Evolutionary conservation across 2,329 filamentous ascomycete species (phyloP).

Genomic region (Aspergillus chevalieri): DNA sequence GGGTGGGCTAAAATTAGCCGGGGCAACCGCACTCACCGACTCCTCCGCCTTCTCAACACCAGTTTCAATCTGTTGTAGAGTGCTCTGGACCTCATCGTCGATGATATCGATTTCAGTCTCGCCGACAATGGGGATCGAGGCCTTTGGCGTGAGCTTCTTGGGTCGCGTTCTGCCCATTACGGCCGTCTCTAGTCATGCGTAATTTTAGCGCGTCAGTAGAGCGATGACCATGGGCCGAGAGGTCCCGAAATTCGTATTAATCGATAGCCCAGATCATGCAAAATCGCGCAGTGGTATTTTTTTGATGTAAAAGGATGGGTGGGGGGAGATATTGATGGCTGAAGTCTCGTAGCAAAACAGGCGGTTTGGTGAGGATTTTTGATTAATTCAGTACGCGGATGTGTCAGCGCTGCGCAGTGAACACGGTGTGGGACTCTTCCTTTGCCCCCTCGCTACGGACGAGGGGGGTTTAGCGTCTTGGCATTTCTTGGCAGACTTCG

Average conservation of each 20-base stretch:
- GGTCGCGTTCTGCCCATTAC: constrained; percentile 45
- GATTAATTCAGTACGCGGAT: constrained; percentile 18
- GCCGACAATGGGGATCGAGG: constrained; percentile 75
- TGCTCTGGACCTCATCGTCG: constrained; percentile 78
- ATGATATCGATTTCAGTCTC: constrained; percentile 87
- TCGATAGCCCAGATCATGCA: constrained; percentile 55
- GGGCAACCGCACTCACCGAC: constrained; percentile 65
- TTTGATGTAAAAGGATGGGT: constrained; percentile 49
- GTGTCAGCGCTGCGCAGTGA: constrained; percentile 42
- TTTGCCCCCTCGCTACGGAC: constrained; percentile 28
- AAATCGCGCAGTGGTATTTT: constrained; percentile 48
- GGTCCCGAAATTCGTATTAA: constrained; percentile 59
- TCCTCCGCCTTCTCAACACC: constrained; percentile 97
- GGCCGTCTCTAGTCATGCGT: constrained; percentile 39
- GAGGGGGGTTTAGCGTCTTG: not conserved
- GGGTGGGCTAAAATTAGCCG: constrained; percentile 27
- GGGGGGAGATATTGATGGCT: constrained; percentile 38
- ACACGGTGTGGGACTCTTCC: constrained; percentile 31
- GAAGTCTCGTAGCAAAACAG: constrained; percentile 27
- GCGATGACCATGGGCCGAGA: constrained; percentile 39
- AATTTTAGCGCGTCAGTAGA: constrained; percentile 33
- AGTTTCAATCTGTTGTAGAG: constrained; percentile 79
- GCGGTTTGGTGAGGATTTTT: constrained; percentile 11
- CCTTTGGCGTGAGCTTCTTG: constrained; percentile 82
- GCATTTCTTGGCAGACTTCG: constrained; percentile 1